Evolutionary conservation across 108 stramenopile genomes (phyloP), one percentile per base, ranked within the genome.

Genomic region (Hondaea fermentalgiana): DNA sequence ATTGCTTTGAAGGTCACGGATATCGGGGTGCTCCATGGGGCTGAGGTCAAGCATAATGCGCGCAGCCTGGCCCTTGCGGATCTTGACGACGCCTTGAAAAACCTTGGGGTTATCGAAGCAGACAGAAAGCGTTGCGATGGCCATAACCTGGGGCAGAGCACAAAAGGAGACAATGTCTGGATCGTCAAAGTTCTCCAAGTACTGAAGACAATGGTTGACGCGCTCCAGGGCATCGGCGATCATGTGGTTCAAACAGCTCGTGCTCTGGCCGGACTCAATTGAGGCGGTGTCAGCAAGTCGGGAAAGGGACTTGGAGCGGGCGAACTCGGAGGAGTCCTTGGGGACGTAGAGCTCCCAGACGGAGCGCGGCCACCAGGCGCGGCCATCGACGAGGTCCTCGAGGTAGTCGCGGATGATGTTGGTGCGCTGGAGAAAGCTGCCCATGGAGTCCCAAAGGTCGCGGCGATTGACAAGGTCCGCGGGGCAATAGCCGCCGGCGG

Each of bases 141-240:
- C 99, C 99, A 99, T 99, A 17, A 99, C 98, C 90, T 99, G 98
- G 21, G 99, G 99, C 87, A 99, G 98, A 44, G 99, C 99, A 90
- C 99, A 99, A 90, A 99, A 99, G 5, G 96, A 94, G 90, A 99
- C 98, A 29, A 99, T 93, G 88, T 98, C 97, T 0, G 92, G 87
- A 88, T 96, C 96, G 49, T 93, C 87, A 5, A 99, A 90, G 72
- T 95, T 92, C 4, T 93, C 94, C 90, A 99, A 90, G 94, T 99
- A 99, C 5, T 91, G 91, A 42, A 99, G 92, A 88, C 98, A 99
- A 72, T 98, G 97, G 0, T 98, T 97, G 12, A 94, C 97, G 55
- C 97, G 92, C 89, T 97, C 95, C 59, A 99, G 88, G 6, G 99
- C 98, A 93, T 99, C 97, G 19, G 98, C 97, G 6, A 99, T 95